Conservation (phyloP, 1,139 yeast species). For the Kodamaea plutei region DNA sequence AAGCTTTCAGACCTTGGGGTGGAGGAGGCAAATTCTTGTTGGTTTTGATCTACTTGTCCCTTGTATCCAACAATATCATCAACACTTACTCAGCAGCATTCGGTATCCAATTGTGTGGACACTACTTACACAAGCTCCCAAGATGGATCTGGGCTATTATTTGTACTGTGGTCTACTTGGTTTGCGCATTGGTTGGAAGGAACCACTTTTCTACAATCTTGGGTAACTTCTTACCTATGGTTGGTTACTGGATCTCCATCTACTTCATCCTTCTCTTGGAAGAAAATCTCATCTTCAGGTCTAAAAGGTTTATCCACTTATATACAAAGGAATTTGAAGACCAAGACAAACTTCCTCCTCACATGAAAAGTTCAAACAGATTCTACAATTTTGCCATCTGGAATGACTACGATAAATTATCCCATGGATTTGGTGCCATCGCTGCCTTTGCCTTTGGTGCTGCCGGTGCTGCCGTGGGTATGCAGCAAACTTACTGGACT, state of each 20-base stretch:
- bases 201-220: conserved; percentile 70
- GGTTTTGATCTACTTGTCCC: conserved; percentile 63
- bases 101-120: conserved; percentile 69
- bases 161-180: conserved; percentile 61
- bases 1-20: conserved; percentile 72
- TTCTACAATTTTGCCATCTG: conserved; percentile 64
- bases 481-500: conserved; percentile 74
- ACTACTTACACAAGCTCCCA: conserved; percentile 60
- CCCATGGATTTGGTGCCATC: conserved; percentile 64
- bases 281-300: conserved; percentile 72
- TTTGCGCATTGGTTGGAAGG: conserved; percentile 73
- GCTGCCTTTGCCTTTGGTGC: conserved; percentile 59
- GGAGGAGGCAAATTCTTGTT: conserved; percentile 75
- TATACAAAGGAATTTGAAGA: conserved; percentile 52
- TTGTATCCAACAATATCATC: conserved; percentile 75
- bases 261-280: conserved; percentile 69
- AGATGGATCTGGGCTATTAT: conserved; percentile 75
- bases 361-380: conserved; percentile 18
- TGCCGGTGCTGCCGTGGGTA: conserved; percentile 75
- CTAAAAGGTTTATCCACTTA: conserved; percentile 42
- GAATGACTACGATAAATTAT: conserved; percentile 53
- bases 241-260: conserved; percentile 90
- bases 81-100: conserved; percentile 85
- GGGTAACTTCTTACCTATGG: conserved; percentile 90
- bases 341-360: conserved; percentile 8